Percentiles rank a stretch among this genome's conserved stretches.
These are phyloP conservation scores for Babesia gibsoni DNA, from an alignment of 169 alveolate species.

Conservation along the genomic window DNA sequence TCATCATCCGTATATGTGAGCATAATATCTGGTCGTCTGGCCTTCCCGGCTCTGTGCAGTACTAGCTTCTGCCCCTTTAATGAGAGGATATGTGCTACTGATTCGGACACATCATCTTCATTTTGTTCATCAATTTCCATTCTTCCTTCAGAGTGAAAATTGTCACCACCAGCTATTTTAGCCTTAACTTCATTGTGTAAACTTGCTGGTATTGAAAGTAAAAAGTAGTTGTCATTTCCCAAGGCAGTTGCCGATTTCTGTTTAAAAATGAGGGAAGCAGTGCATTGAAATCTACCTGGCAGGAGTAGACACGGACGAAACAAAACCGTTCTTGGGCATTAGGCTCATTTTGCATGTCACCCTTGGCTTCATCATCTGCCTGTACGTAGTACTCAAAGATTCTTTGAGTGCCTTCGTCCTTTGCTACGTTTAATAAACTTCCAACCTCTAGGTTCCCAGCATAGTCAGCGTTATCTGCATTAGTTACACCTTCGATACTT, in stretches of 20 bases:
- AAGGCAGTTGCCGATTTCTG: slow-evolving; percentile 39
- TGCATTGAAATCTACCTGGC: slow-evolving; percentile 33
- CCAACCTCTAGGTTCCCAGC: slow-evolving; percentile 43
- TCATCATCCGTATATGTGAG: slow-evolving; percentile 34
- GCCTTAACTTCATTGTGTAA: slow-evolving; percentile 13
- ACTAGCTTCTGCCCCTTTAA: slow-evolving; percentile 62
- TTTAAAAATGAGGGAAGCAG: not conserved
- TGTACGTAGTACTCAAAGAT: slow-evolving; percentile 44
- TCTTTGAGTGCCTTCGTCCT: slow-evolving; percentile 58
- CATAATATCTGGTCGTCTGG: slow-evolving; percentile 44
- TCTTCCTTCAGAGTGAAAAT: not conserved
- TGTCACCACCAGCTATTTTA: not conserved
- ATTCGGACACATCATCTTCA: slow-evolving; percentile 24
- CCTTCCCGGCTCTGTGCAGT: slow-evolving; percentile 58
- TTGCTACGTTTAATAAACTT: slow-evolving; percentile 41
- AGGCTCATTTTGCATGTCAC: not conserved
- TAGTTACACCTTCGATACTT: slow-evolving; percentile 58
- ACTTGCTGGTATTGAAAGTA: slow-evolving; percentile 40
- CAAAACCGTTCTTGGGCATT: slow-evolving; percentile 14
- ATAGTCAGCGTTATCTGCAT: slow-evolving; percentile 7
- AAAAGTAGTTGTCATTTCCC: slow-evolving; percentile 56
- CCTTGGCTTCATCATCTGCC: not conserved
- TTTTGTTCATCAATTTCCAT: slow-evolving; percentile 1
- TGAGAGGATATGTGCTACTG: slow-evolving; percentile 39
- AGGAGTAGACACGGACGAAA: slow-evolving; percentile 56